phyloP scores from a whole-genome alignment of 176 grass and related monocot genomes.

The Triticum aestivum region DNA sequence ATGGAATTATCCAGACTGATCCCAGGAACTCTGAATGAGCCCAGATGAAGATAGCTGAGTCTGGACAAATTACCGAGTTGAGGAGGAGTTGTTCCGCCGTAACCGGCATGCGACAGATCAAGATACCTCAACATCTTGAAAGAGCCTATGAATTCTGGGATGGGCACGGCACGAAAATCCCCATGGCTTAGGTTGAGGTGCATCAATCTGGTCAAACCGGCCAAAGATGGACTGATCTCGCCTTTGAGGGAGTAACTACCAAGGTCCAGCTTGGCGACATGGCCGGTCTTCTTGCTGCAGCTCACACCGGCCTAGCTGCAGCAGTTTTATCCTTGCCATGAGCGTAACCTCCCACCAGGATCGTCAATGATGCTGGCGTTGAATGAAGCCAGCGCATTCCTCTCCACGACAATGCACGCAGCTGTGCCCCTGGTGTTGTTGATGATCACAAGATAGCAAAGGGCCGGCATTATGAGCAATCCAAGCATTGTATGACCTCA shows the following conservation, averaged over 20 bases:
- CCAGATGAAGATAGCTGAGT: too few relatives aligned
- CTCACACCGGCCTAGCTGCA: slow-evolving; percentile 43
- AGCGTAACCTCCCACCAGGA: neutral
- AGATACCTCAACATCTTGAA: too few relatives aligned
- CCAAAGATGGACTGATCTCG: too few relatives aligned
- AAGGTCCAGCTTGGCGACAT: slow-evolving; percentile 25
- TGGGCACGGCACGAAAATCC: too few relatives aligned
- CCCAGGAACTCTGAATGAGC: too few relatives aligned
- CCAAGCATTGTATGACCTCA: neutral
- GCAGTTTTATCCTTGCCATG: slow-evolving; percentile 43
- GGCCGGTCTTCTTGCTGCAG: slow-evolving; percentile 18
- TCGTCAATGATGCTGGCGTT: slow-evolving; percentile 7
- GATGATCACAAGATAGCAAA: neutral
- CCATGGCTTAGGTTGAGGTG: too few relatives aligned
- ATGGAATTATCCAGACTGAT: too few relatives aligned
- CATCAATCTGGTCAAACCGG: too few relatives aligned
- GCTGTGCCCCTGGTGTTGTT: neutral
- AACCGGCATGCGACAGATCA: too few relatives aligned
- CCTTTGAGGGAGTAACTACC: neutral
- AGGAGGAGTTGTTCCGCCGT: too few relatives aligned
- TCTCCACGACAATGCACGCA: neutral
- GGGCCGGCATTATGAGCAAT: neutral
- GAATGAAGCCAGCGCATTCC: slow-evolving; percentile 6
- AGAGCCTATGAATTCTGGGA: too few relatives aligned
- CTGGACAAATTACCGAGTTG: too few relatives aligned